These are phyloP conservation scores for Alloteropsis angusta DNA, from an alignment of 202 grass and related monocot species.

Conservation along the genomic window DNA sequence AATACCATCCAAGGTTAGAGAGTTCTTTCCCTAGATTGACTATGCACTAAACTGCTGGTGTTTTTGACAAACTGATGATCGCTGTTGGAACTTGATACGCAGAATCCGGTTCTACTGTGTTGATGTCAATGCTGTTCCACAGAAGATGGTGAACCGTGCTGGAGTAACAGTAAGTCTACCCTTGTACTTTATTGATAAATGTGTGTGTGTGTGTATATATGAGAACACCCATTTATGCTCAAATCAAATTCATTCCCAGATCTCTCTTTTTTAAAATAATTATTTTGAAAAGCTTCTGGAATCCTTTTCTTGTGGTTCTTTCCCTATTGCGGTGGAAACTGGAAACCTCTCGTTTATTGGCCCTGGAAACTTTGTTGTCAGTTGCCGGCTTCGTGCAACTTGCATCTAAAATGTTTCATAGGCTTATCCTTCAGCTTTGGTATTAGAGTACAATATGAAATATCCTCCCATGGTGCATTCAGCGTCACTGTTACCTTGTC, in stretches of 20 bases:
- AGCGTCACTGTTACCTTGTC: conserved; percentile 28
- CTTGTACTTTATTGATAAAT: background rate
- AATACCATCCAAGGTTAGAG: conserved; percentile 78
- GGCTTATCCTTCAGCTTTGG: conserved; percentile 32
- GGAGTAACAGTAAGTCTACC: conserved; percentile 73
- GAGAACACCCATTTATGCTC: background rate
- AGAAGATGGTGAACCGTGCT: conserved; percentile 68
- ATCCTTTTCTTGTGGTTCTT: conserved; percentile 10
- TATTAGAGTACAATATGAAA: conserved; percentile 28
- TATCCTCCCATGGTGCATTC: conserved; percentile 17
- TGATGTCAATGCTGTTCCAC: conserved; percentile 86
- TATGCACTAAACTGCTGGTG: background rate
- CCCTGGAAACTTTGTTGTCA: conserved; percentile 21
- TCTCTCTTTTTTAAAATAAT: background rate
- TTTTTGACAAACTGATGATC: conserved; percentile 7
- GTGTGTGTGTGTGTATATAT: background rate
- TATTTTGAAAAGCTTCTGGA: background rate
- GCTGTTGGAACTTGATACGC: conserved; percentile 21
- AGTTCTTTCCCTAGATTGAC: background rate
- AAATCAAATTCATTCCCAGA: background rate
- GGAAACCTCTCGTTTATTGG: conserved; percentile 9
- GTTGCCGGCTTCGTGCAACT: conserved; percentile 32
- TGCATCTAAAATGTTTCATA: conserved; percentile 9
- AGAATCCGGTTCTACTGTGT: conserved; percentile 72
- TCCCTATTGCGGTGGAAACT: conserved; percentile 18